A percentile compares a stretch with the other conserved stretches of the same genome.
Evolutionary conservation across 371 early-diverging fungal species (phyloP).

Genomic region (Dinochytrium kinnereticum): DNA sequence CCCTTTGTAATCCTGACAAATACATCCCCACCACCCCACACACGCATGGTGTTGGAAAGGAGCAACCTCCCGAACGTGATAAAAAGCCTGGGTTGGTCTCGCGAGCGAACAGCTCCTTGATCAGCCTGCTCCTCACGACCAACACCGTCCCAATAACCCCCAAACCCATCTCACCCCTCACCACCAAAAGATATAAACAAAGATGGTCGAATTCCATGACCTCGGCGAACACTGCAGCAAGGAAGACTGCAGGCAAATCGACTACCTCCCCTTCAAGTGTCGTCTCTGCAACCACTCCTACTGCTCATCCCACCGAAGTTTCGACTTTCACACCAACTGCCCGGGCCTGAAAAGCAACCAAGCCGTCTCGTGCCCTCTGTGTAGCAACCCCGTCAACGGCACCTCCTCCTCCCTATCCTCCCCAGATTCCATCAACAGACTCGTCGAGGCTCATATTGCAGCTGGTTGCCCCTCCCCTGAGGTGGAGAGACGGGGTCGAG

Average conservation of each 20-base stretch:
- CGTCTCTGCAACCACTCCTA: conserved; percentile 22
- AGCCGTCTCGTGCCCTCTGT: conserved; percentile 15
- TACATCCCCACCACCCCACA: too few species aligned
- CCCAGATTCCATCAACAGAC: not conserved
- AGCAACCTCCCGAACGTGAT: too few species aligned
- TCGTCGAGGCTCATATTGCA: conserved; percentile 22
- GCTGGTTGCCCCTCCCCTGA: conserved; percentile 22
- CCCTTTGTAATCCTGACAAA: too few species aligned
- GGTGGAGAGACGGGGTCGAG: not conserved
- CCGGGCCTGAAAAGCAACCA: conserved; percentile 6
- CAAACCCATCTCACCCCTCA: not conserved
- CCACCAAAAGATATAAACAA: not conserved
- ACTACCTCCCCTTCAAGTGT: conserved; percentile 45
- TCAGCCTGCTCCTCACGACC: too few species aligned
- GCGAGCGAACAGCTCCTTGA: too few species aligned
- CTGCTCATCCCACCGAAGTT: conserved; percentile 29
- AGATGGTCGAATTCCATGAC: conserved; percentile 29
- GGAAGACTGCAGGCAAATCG: conserved; percentile 38
- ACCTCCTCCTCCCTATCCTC: conserved; percentile 6
- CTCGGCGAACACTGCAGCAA: conserved; percentile 37
- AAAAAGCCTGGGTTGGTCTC: too few species aligned
- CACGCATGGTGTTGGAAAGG: too few species aligned
- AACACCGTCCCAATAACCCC: too few species aligned
- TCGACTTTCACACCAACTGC: conserved; percentile 30
- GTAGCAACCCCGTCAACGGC: conserved; percentile 27